A percentile compares a stretch with the other conserved stretches of the same genome.
Conservation (phyloP, 116 monocot genomes). For the Trichopus zeylanicus region DNA sequence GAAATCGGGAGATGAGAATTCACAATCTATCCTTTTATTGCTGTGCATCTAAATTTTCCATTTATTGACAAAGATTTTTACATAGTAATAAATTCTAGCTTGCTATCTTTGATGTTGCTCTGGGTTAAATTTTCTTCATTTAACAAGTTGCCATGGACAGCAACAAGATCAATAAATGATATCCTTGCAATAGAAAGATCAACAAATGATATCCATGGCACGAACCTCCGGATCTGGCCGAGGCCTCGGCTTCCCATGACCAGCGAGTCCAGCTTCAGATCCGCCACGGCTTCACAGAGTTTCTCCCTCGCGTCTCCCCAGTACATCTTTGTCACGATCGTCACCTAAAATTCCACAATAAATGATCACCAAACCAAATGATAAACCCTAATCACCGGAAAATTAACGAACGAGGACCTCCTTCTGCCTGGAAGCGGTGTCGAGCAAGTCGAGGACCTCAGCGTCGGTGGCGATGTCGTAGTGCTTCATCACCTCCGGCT, state of each 20-base stretch:
- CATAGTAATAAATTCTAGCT: too few species aligned
- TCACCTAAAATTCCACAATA: constrained; percentile 18
- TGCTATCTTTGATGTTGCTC: too few species aligned
- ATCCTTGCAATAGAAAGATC: too few species aligned
- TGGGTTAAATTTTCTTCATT: too few species aligned
- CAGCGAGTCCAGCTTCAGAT: constrained; percentile 66
- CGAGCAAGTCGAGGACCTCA: constrained; percentile 57
- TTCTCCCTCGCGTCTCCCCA: constrained; percentile 96
- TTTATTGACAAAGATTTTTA: too few species aligned
- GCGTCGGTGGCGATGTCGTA: constrained; percentile 46
- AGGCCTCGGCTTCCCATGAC: constrained; percentile 91
- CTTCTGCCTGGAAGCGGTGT: constrained; percentile 59
- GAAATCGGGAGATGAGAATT: too few species aligned
- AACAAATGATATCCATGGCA: too few species aligned
- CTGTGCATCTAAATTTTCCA: too few species aligned
- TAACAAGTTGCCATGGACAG: too few species aligned
- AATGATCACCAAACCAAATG: not conserved
- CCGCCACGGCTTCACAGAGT: constrained; percentile 52
- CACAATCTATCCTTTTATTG: too few species aligned
- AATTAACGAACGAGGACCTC: constrained; percentile 19
- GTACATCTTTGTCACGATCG: constrained; percentile 54
- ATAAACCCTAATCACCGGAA: not conserved
- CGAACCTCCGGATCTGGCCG: constrained; percentile 54
- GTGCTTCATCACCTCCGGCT: constrained; percentile 35
- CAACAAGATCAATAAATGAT: too few species aligned